Conservation (phyloP, 345 rosid genomes). For the Tarenaya hassleriana region DNA sequence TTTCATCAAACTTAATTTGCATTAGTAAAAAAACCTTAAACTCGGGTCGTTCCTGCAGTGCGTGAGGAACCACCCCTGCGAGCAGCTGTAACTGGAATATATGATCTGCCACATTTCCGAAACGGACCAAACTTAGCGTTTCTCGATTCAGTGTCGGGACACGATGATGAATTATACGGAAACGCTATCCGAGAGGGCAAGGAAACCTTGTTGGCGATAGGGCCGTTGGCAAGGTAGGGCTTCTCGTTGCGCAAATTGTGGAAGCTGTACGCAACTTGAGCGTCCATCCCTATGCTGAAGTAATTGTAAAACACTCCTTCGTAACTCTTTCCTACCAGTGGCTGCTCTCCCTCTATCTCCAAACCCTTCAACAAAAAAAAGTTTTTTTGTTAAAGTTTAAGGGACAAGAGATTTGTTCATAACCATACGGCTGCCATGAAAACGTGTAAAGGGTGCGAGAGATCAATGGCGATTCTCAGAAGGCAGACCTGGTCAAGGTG, state of each 20-base stretch:
- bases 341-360: constrained; percentile 52
- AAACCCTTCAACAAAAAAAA: constrained; percentile 32
- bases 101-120: too few species aligned
- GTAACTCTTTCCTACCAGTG: constrained; percentile 46
- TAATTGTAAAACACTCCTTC: constrained; percentile 94
- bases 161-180: too few species aligned
- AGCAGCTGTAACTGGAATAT: constrained; percentile 85
- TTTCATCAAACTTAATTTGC: too few species aligned
- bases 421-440: constrained; percentile 13
- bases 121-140: too few species aligned
- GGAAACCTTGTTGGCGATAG: constrained; percentile 80
- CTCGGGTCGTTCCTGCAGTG: constrained; percentile 83
- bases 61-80: constrained; percentile 96
- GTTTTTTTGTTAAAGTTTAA: too few species aligned
- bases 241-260: constrained; percentile 91
- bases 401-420: too few species aligned
- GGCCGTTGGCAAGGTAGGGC: constrained; percentile 94
- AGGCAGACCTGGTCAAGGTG: constrained; percentile 52
- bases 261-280: constrained; percentile 95
- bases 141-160: too few species aligned
- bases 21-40: too few species aligned
- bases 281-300: constrained; percentile 99
- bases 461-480: background rate
- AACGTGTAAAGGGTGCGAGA: too few species aligned
- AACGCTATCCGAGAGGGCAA: too few species aligned